These are phyloP conservation scores for Cinnamomum chago DNA, from an alignment of 164 flowering plant genomes.

Conservation along the genomic window DNA sequence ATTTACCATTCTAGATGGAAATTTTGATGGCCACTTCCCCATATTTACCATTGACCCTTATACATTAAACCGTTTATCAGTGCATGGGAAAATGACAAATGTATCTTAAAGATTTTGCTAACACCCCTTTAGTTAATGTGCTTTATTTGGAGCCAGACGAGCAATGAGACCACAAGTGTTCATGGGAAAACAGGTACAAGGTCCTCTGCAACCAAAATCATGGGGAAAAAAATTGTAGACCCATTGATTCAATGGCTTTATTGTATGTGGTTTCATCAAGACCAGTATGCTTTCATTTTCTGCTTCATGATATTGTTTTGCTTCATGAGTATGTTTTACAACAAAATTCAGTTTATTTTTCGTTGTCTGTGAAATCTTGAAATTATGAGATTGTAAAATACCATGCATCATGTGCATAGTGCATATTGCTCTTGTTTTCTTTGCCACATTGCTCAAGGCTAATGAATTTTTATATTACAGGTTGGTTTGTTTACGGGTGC, in stretches of 20 bases:
- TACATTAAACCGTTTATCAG: too few species aligned
- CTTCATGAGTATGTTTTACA: too few species aligned
- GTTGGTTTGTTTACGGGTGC: conserved; percentile 88
- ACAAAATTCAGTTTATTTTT: too few species aligned
- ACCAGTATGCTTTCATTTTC: not conserved
- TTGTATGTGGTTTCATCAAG: not conserved
- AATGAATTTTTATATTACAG: conserved; percentile 27
- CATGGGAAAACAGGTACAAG: not conserved
- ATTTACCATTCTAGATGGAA: too few species aligned
- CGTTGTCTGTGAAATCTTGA: too few species aligned
- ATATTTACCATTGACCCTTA: too few species aligned
- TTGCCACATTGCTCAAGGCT: not conserved
- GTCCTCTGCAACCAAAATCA: not conserved
- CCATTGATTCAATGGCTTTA: not conserved
- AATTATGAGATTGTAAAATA: too few species aligned
- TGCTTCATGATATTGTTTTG: not conserved
- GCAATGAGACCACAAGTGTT: not conserved
- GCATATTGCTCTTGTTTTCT: not conserved
- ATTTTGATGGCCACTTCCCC: too few species aligned
- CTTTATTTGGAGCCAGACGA: not conserved
- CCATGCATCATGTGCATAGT: too few species aligned
- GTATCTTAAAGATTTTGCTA: not conserved
- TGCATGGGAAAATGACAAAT: too few species aligned
- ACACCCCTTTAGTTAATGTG: not conserved
- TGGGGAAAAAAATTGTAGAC: not conserved